These are phyloP conservation scores for Cyanidium caldarium DNA, from an alignment of 23 red algal genomes.

Conservation along the genomic window DNA sequence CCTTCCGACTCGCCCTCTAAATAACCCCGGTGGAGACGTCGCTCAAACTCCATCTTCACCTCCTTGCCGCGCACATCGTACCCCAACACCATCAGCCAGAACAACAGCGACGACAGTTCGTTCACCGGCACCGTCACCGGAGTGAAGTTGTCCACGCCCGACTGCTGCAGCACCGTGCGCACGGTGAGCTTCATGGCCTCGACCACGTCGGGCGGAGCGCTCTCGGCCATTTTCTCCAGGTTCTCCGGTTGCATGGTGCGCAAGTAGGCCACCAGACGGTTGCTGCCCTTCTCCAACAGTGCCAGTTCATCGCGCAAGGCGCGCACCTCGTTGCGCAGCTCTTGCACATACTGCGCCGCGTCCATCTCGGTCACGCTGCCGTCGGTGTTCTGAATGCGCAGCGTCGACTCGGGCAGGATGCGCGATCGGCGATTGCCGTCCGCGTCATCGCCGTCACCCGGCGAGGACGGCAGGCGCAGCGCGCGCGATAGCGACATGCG, in stretches of 20 bases:
- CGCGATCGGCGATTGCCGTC: background rate
- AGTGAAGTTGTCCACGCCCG: constrained; percentile 29
- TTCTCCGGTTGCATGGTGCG: constrained; percentile 65
- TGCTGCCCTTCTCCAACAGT: constrained; percentile 40
- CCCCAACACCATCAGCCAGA: constrained; percentile 79
- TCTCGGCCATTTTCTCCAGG: constrained; percentile 48
- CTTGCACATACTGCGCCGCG: constrained; percentile 46
- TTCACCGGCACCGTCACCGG: constrained; percentile 27
- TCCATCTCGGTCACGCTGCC: constrained; percentile 50
- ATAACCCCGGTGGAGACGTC: background rate
- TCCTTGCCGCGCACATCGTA: constrained; percentile 73
- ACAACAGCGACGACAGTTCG: constrained; percentile 68
- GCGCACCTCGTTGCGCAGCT: constrained; percentile 44
- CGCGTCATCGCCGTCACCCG: no score
- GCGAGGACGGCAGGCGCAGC: background rate
- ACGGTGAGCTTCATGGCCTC: constrained; percentile 90
- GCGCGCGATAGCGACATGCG: constrained; percentile 35
- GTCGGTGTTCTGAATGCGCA: constrained; percentile 40
- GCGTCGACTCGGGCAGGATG: constrained; percentile 32
- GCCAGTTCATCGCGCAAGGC: constrained; percentile 38
- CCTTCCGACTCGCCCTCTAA: background rate
- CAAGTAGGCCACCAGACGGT: constrained; percentile 66
- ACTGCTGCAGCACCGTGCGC: constrained; percentile 30
- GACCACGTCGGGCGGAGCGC: constrained; percentile 72
- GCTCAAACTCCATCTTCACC: constrained; percentile 55